These are phyloP conservation scores for Hypomyces perniciosus DNA, from an alignment of 2,329 filamentous ascomycete genomes.

Conservation along the genomic window DNA sequence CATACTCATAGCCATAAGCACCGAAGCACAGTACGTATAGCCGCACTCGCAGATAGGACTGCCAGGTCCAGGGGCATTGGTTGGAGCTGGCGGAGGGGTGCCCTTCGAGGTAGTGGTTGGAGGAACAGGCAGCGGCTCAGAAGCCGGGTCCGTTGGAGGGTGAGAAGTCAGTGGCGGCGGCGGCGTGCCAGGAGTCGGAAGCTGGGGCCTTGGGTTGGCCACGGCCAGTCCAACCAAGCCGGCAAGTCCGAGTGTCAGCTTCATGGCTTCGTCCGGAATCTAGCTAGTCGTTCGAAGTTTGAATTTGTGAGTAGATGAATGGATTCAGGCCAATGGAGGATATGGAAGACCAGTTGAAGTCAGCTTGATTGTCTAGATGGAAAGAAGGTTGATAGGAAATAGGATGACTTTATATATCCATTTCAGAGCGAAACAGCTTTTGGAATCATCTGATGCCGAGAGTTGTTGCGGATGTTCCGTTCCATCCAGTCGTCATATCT, in stretches of 20 bases:
- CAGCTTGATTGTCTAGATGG: no score
- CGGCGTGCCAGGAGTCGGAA: constrained; percentile 17
- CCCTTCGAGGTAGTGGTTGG: constrained; percentile 8
- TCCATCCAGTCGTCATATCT: no score
- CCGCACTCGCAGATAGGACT: constrained; percentile 35
- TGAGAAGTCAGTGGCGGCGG: constrained; percentile 21
- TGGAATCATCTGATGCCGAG: no score
- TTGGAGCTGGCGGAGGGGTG: constrained; percentile 9
- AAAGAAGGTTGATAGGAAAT: no score
- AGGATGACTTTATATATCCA: not conserved
- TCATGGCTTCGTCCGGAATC: constrained; percentile 18
- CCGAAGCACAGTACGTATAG: constrained; percentile 36
- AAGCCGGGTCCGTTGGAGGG: constrained; percentile 4
- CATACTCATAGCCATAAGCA: constrained; percentile 33
- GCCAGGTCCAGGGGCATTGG: constrained; percentile 17
- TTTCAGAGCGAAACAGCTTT: no score
- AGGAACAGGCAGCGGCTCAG: constrained; percentile 14
- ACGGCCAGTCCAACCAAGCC: constrained; percentile 18
- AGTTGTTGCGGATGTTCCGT: no score
- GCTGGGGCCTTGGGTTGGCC: constrained; percentile 20
- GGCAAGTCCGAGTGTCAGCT: constrained; percentile 18
- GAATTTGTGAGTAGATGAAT: not conserved
- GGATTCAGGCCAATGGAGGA: not conserved
- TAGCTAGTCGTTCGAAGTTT: no score
- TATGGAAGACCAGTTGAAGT: no score